Conservation (phyloP, 805 yeast genomes). For the Limtongia smithiae region DNA sequence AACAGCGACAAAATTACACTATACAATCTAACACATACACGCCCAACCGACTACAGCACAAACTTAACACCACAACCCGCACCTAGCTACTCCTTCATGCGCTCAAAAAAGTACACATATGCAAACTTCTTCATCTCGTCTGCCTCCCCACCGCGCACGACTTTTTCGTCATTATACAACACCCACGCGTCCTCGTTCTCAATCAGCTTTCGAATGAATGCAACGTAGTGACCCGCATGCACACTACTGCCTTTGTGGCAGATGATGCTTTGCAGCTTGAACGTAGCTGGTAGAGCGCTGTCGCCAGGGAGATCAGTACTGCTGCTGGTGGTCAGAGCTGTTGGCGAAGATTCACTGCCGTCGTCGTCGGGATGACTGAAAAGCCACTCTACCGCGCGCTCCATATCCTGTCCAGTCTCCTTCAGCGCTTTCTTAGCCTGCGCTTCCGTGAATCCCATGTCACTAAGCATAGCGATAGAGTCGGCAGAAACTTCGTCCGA, state of each 20-base stretch:
- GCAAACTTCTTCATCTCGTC: constrained; percentile 49
- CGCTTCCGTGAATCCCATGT: constrained; percentile 74
- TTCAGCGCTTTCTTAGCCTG: constrained; percentile 71
- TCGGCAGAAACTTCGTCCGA: constrained; percentile 34
- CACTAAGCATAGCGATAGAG: constrained; percentile 47
- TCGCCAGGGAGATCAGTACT: constrained; percentile 24
- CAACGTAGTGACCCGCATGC: constrained; percentile 91
- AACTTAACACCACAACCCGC: background rate
- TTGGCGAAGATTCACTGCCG: constrained; percentile 22
- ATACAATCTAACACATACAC: background rate
- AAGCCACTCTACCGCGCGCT: constrained; percentile 87
- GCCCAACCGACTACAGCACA: background rate
- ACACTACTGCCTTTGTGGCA: constrained; percentile 89
- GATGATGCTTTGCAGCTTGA: constrained; percentile 58
- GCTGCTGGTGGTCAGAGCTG: constrained; percentile 26
- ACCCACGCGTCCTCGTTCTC: constrained; percentile 54
- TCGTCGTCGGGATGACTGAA: constrained; percentile 69
- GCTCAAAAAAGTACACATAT: constrained; percentile 45
- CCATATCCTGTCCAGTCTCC: constrained; percentile 55
- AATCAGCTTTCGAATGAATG: constrained; percentile 52
- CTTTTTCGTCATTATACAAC: constrained; percentile 85
- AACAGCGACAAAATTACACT: background rate
- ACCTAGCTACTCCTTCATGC: constrained; percentile 25
- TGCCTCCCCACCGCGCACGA: constrained; percentile 47
- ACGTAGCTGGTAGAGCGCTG: constrained; percentile 39